These are phyloP conservation scores for Aspergillus calidoustus DNA, from an alignment of 2,329 filamentous ascomycete genomes.

Conservation along the genomic window DNA sequence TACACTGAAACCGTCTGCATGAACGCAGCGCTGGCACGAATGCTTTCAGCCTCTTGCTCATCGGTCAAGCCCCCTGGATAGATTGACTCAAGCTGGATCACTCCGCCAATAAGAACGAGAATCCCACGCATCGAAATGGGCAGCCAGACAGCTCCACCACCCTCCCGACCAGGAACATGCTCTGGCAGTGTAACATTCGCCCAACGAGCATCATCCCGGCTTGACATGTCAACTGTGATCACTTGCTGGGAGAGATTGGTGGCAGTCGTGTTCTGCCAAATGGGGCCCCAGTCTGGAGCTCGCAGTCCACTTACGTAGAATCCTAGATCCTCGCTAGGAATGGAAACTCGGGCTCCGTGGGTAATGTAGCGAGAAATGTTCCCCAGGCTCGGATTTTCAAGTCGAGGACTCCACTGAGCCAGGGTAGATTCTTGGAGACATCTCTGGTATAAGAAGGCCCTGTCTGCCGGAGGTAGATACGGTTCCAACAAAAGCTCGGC, in stretches of 20 bases:
- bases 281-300: conserved; percentile 54
- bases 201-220: conserved; percentile 59
- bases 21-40: conserved; percentile 34
- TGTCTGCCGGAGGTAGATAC: conserved; percentile 10
- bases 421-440: conserved; percentile 57
- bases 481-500: too few relatives aligned
- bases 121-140: conserved; percentile 43
- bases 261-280: conserved; percentile 44
- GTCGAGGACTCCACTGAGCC: conserved; percentile 50
- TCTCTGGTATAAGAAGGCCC: conserved; percentile 51
- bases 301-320: conserved; percentile 72
- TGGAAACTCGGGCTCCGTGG: conserved; percentile 66
- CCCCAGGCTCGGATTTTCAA: conserved; percentile 49
- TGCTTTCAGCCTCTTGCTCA: conserved; percentile 22
- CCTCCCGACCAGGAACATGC: conserved; percentile 60
- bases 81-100: conserved; percentile 31
- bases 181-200: conserved; percentile 59
- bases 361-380: conserved; percentile 65
- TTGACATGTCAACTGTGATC: conserved; percentile 64
- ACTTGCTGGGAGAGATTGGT: conserved; percentile 58
- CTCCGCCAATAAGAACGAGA: conserved; percentile 46
- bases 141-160: conserved; percentile 68
- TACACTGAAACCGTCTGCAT: conserved; percentile 46
- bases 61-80: conserved; percentile 15
- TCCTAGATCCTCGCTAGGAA: conserved; percentile 71